Evolutionary conservation across 768 basidiomycete species (phyloP), one percentile per base, ranked within the genome.

Genomic region (Suillus spraguei): DNA sequence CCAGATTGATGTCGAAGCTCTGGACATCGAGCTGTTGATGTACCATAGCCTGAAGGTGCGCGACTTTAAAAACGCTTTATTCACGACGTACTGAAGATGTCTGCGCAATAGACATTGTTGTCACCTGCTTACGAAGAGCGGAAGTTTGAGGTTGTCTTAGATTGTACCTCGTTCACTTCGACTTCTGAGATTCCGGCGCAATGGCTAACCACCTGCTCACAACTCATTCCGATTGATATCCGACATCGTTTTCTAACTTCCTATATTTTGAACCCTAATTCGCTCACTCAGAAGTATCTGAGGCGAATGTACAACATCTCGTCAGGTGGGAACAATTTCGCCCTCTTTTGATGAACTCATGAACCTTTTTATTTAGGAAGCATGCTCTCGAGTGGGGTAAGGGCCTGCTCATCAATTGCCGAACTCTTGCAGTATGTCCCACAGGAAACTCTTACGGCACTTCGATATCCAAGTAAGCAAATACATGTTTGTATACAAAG

Each of bases 101-200:
- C 14, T 22, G 17, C 42, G n/a, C 9, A 49, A 2, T 67, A 90
- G 89, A 85, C 80, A 20, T 69, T 92, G 60, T 81, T 79, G 16
- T 77, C 80, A 9, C 74, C 83, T 8, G 74, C 71, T 17, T 83
- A 87, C 71, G 77, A 74, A 47, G 75, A 81, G 52, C 82, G 82
- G 35, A 63, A 71, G 4, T 92, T 89, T 70, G 90, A 94, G 54
- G 77, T 96, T 55, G 84, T 96, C 65, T 71, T 95, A 38, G 94
- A 96, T 68, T 94, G 89, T 75, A 94, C 93, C 41, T 83, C 83
- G 10, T 94, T 95, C 72, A 82, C 86, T 4, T 81, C 88, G 2
- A 82, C 83, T 11, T 91, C 92, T 0, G 91, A 94, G 74, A 79
- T 94, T 9, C 94, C 94, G 0, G 77, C 91, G 10, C 89, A 91